Evolutionary conservation across 371 early-diverging fungal genomes (phyloP).

Genomic region (Ordospora colligata): DNA sequence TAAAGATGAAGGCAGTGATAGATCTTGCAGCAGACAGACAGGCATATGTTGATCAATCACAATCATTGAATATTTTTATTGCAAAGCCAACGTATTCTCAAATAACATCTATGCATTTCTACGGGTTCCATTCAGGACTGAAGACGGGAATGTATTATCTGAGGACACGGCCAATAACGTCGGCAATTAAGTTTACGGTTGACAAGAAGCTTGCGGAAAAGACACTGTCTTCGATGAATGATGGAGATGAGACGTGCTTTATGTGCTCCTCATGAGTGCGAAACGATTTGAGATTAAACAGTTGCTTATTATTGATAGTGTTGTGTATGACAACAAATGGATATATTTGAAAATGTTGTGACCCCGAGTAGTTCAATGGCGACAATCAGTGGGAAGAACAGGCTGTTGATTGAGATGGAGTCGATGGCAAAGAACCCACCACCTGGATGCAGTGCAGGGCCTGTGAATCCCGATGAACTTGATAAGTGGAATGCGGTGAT

Average conservation of each 20-base stretch:
- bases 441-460: constrained; percentile 65
- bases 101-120: constrained; percentile 94
- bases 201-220: constrained; percentile 51
- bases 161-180: constrained; percentile 84
- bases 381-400: constrained; percentile 26
- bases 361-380: constrained; percentile 4
- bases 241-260: constrained; percentile 12
- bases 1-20: constrained; percentile 71
- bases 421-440: constrained; percentile 67
- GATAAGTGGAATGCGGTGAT: constrained; percentile 70
- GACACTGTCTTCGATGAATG: constrained; percentile 33
- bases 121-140: constrained; percentile 91
- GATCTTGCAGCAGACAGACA: constrained; percentile 77
- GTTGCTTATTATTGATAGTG: background rate
- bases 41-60: constrained; percentile 93
- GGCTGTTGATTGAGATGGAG: constrained; percentile 65
- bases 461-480: constrained; percentile 65
- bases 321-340: background rate
- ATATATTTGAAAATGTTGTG: background rate
- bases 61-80: constrained; percentile 89
- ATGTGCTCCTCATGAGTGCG: constrained; percentile 20
- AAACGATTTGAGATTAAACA: background rate
- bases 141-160: constrained; percentile 99
- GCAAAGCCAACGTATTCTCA: constrained; percentile 78
- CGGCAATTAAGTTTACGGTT: constrained; percentile 84